Percentiles rank a stretch among this genome's conserved stretches.
Conservation (phyloP, 2,329 filamentous ascomycete genomes). For the Colletotrichum kahawae region DNA sequence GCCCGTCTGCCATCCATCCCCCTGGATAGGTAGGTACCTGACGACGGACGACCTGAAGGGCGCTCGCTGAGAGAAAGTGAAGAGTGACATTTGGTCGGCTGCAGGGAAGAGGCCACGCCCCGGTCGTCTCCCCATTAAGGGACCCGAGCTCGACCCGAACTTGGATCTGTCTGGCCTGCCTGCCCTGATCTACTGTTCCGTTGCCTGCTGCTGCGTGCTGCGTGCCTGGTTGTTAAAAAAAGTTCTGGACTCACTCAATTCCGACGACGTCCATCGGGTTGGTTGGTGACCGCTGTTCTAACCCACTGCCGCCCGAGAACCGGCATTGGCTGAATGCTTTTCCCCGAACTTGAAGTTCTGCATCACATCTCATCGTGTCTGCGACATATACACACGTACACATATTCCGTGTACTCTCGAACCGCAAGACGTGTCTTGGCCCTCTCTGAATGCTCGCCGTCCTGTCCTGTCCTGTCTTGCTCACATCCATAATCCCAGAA, state of each 20-base stretch:
- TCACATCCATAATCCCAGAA: neutral
- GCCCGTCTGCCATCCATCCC: neutral
- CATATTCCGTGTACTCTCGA: neutral
- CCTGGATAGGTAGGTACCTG: neutral
- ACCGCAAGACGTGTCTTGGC: neutral
- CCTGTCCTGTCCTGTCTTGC: neutral
- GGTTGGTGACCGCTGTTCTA: neutral
- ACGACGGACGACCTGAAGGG: neutral
- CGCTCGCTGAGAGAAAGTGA: neutral
- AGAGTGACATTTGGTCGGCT: neutral
- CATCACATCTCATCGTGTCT: neutral
- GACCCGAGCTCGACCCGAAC: slow-evolving; percentile 1
- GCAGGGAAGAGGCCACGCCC: neutral
- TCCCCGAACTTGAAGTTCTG: neutral
- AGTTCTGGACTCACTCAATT: slow-evolving; percentile 13
- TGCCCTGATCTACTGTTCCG: neutral
- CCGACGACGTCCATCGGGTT: slow-evolving; percentile 4
- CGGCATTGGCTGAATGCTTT: neutral
- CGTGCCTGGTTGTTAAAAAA: neutral
- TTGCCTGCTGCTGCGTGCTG: neutral
- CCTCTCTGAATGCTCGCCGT: neutral
- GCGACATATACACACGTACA: neutral
- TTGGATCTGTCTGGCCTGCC: neutral
- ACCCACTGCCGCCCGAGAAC: neutral
- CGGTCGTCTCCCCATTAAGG: neutral